Conservation (phyloP, 139 green algal genomes). For the Chlorella sp. region DNA sequence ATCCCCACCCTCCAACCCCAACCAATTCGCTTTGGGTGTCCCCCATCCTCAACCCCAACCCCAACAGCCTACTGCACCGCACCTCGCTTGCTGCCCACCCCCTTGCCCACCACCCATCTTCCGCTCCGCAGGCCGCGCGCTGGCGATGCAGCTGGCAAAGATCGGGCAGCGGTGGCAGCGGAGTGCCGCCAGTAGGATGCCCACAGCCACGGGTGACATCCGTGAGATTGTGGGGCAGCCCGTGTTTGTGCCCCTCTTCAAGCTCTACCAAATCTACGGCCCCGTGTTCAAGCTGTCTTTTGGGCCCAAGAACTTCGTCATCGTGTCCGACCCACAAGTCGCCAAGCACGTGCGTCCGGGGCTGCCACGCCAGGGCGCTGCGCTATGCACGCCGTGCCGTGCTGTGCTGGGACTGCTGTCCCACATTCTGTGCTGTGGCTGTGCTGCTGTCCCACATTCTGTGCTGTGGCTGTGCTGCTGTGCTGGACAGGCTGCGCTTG, state of each 20-base stretch:
- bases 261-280: slow-evolving; percentile 76
- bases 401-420: not conserved
- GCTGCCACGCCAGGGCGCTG: not conserved
- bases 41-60: too few species aligned
- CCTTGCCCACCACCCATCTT: not conserved
- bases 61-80: not conserved
- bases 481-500: not conserved
- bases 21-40: too few species aligned
- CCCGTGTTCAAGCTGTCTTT: slow-evolving; percentile 93
- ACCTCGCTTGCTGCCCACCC: not conserved
- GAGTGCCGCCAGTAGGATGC: slow-evolving; percentile 74
- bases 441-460: not conserved
- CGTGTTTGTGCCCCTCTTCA: slow-evolving; percentile 96
- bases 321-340: slow-evolving; percentile 89
- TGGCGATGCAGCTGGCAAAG: slow-evolving; percentile 70
- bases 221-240: slow-evolving; percentile 93
- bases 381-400: too few species aligned
- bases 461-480: not conserved
- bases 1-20: too few species aligned
- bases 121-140: slow-evolving; percentile 54
- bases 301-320: slow-evolving; percentile 95
- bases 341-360: slow-evolving; percentile 71
- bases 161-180: slow-evolving; percentile 74
- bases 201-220: slow-evolving; percentile 85
- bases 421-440: not conserved